Base-by-base conservation (phyloP, 2,329 filamentous ascomycete species). In the Microdochium trichocladiopsis region DNA sequence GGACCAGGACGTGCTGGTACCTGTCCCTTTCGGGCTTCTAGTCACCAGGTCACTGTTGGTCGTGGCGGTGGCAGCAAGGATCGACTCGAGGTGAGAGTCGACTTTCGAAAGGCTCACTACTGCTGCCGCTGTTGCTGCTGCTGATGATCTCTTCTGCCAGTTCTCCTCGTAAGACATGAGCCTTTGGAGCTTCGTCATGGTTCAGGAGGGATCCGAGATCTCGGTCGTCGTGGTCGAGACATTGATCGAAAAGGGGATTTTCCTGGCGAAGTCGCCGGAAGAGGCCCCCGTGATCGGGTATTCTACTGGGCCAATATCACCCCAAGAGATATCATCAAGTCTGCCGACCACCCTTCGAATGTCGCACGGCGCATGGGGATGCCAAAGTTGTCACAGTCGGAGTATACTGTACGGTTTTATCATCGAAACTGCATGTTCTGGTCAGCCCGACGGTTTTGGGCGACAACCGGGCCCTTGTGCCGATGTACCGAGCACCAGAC, bases 61-160 rank as follows among this genome's bases (percentile, higher is more conserved):
- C 54, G 58, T 56, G 50, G 51, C 55, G 45, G 58, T 52, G 33
- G 59, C 55, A 50, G 58, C 56, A 48, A 63, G 49, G 51, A 62
- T 59, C 36, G 61, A 59, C 52, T 58, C 59, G 24, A 66, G 57
- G 49, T 60, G 63, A 43, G 61, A 57, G 55, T 63, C 61, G 50
- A 66, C 54, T 45, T 8, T 8, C 6, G 14, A 8, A 18, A 18
- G 21, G 41, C 18, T 8, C n/a, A 18, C 41, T 45, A 10, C 41
- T 45, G 5, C 22, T 12, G 41, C 12, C 41, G 41, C 3, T 21
- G 41, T 18, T 21, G 18, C 6, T 31, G 28, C 28, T 31, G 28
- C 8, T 14, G 28, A 31, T 31, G 28, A 18, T 45, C 41, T 45
- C 41, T 45, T 45, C 41, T 45, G 41, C 41, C 41, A 45, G 41